Evolutionary conservation across 352 stramenopile species (phyloP), one percentile per base, ranked within the genome.

Genomic region (Globisporangium uncinulatum): DNA sequence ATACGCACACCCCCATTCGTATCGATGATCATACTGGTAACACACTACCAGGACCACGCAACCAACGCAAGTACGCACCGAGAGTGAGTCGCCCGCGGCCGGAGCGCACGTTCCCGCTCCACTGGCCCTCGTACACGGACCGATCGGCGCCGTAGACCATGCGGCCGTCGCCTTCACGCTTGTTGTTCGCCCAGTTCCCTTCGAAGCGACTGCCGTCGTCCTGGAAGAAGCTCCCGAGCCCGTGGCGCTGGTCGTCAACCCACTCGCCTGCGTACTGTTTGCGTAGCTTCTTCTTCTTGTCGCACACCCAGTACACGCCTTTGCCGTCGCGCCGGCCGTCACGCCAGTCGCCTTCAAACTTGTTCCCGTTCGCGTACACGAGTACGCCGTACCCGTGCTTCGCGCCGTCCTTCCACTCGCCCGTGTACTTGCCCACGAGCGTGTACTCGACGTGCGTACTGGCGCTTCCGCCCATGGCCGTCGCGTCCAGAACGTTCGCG

Each of bases 361-460:
- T 94, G 74, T 89, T 95, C 9, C 91, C 90, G 61, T 97, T 96
- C 13, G 83, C 76, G 54, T 92, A 96, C 37, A 93, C 59, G 41
- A 97, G 86, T 31, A 79, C 89, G 11, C 95, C 95, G 57, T 91
- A 90, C 7, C 95, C 95, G 69, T 98, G 88, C 65, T 97, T 96
- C 61, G 92, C 79, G 49, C 97, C 95, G 47, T 94, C 72, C 54
- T 87, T 86, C 94, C 94, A 98, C 61, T 97, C 77, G 24, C 95
- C 94, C 51, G 95, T 96, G 75, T 99, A 94, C 61, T 91, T 93
- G 42, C 78, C 79, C 29, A 79, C 57, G 42, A 89, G 51, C 24
- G 78, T 77, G 46, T 89, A 92, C 53, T 85, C 70, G 34, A 87
- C 70, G 45, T 73, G 71, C 69, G 44, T 65, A 58, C 24, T 56